A percentile compares a stretch with the other conserved stretches of the same genome.
Conservation (phyloP, 805 yeast species). For the Candida dajiaensis region DNA sequence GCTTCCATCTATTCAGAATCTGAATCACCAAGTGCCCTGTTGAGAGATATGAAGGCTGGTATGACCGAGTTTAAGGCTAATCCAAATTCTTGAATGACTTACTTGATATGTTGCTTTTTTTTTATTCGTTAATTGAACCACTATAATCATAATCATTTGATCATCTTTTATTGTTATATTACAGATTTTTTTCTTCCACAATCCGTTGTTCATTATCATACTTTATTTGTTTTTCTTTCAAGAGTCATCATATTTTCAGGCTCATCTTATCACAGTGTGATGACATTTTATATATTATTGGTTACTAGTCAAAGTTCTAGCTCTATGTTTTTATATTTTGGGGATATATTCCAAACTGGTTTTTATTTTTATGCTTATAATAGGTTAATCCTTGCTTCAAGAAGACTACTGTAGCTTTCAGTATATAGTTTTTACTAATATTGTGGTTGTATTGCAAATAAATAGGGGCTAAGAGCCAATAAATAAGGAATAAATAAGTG, state of each 20-base stretch:
- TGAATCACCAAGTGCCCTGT: constrained; percentile 2
- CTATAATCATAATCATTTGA: too few species aligned
- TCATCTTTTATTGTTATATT: background rate
- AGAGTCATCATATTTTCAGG: background rate
- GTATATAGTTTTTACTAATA: too few species aligned
- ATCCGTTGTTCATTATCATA: background rate
- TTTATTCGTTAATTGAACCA: too few species aligned
- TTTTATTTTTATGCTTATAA: background rate
- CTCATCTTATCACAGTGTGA: background rate
- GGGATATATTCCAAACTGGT: background rate
- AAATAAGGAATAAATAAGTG: constrained; percentile 3
- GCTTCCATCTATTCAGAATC: background rate
- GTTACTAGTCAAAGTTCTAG: background rate
- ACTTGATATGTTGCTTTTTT: too few species aligned
- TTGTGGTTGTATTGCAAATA: background rate
- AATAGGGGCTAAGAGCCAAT: background rate
- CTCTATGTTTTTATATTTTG: background rate
- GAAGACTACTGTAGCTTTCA: too few species aligned
- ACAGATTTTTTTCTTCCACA: background rate
- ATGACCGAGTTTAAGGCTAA: constrained; percentile 13
- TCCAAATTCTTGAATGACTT: background rate
- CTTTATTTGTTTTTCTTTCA: background rate
- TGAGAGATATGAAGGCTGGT: constrained; percentile 15
- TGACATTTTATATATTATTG: too few species aligned
- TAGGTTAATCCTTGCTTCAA: background rate